phyloP scores from a whole-genome alignment of 306 rosid species.

The Sphenostylis stenocarpa region DNA sequence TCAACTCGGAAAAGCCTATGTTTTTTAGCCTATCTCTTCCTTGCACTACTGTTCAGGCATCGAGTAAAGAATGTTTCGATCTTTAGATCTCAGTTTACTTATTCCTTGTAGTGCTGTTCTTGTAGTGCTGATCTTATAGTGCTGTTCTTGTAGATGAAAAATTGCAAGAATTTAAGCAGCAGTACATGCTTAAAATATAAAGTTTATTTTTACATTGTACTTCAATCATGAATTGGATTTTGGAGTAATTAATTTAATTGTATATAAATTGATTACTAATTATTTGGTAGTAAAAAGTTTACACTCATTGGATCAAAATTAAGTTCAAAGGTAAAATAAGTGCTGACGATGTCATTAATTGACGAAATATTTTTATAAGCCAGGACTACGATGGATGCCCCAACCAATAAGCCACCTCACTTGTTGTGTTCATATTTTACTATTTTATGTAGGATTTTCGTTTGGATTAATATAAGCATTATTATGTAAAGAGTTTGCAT shows the following conservation, averaged over 20 bases:
- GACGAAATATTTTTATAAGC: too few relatives aligned
- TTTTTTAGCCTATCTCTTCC: not conserved
- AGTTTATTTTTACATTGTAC: too few relatives aligned
- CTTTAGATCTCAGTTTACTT: not conserved
- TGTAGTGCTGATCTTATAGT: not conserved
- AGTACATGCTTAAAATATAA: too few relatives aligned
- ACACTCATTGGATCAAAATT: too few relatives aligned
- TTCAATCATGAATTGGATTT: too few relatives aligned
- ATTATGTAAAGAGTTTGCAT: too few relatives aligned
- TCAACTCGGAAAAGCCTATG: not conserved
- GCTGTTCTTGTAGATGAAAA: not conserved
- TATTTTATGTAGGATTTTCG: not conserved
- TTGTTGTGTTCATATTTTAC: not conserved
- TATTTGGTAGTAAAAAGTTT: too few relatives aligned
- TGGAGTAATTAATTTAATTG: too few relatives aligned
- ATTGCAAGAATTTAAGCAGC: not conserved
- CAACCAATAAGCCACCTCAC: not conserved
- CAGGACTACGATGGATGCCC: not conserved
- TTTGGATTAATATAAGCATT: not conserved
- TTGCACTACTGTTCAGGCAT: not conserved
- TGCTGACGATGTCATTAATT: too few relatives aligned
- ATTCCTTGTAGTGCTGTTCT: not conserved
- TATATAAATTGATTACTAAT: too few relatives aligned
- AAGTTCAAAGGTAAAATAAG: too few relatives aligned
- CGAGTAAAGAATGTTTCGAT: not conserved